Evolutionary conservation across 2,329 filamentous ascomycete genomes (phyloP).

Genomic region (Beauveria asiatica): DNA sequence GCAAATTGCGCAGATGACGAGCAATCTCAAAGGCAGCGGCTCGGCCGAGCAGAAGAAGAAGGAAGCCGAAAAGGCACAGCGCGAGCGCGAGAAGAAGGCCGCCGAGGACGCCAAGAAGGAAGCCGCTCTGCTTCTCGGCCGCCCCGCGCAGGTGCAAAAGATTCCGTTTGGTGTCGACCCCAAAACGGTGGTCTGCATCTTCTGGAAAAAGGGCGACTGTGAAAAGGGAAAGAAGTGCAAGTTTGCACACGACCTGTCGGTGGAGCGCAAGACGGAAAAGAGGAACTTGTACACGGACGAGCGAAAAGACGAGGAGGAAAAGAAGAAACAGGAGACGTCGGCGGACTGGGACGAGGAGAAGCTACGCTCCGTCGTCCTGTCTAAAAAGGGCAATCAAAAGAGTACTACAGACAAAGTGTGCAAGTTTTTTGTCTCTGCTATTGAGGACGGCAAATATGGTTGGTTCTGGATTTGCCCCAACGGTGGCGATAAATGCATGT

Average conservation of each 20-base stretch:
- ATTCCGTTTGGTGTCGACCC: slow-evolving; percentile 96
- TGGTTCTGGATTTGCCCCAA: slow-evolving; percentile 99
- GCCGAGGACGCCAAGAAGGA: slow-evolving; percentile 79
- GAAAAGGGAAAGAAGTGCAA: slow-evolving; percentile 98
- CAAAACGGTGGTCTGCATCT: slow-evolving; percentile 93
- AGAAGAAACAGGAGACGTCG: slow-evolving; percentile 86
- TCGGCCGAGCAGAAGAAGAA: slow-evolving; percentile 83
- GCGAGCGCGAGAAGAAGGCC: slow-evolving; percentile 84
- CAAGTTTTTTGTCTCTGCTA: slow-evolving; percentile 95
- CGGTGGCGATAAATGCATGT: slow-evolving; percentile 96
- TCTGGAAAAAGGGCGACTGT: slow-evolving; percentile 94
- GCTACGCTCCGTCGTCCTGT: slow-evolving; percentile 78
- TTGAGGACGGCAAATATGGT: slow-evolving; percentile 97
- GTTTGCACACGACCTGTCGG: slow-evolving; percentile 82
- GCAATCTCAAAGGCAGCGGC: slow-evolving; percentile 64
- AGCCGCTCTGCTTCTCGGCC: slow-evolving; percentile 72
- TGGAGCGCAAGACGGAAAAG: slow-evolving; percentile 91
- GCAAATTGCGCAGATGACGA: slow-evolving; percentile 75
- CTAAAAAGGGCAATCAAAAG: slow-evolving; percentile 94
- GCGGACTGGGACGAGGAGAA: slow-evolving; percentile 98
- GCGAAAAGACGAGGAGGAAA: slow-evolving; percentile 60
- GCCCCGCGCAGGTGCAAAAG: slow-evolving; percentile 92
- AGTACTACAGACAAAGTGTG: slow-evolving; percentile 97
- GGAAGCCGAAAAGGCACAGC: slow-evolving; percentile 54
- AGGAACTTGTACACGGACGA: slow-evolving; percentile 83